Conservation (phyloP, 2,329 filamentous ascomycete genomes). For the Sporothrix mexicana region DNA sequence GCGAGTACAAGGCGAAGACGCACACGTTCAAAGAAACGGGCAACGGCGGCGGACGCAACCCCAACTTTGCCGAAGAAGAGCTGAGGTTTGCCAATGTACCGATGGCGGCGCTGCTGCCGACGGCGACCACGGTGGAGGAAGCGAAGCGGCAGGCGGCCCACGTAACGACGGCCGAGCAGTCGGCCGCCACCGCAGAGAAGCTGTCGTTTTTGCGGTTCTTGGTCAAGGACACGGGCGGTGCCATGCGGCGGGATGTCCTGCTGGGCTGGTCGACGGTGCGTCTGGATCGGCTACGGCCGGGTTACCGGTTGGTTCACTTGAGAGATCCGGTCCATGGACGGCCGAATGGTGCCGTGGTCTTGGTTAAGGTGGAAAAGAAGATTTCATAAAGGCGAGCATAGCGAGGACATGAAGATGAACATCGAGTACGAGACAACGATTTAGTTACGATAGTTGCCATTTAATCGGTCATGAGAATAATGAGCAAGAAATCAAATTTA, state of each 20-base stretch:
- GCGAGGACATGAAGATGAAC: not conserved
- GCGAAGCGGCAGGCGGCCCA: constrained; percentile 44
- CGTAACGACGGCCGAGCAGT: constrained; percentile 43
- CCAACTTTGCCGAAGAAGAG: constrained; percentile 66
- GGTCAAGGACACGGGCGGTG: constrained; percentile 77
- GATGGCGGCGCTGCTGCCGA: constrained; percentile 43
- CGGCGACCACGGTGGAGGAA: constrained; percentile 59
- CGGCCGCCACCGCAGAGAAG: constrained; percentile 67
- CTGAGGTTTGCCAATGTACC: constrained; percentile 62
- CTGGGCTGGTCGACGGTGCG: constrained; percentile 89
- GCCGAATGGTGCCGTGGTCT: constrained; percentile 68
- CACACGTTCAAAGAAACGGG: constrained; percentile 38
- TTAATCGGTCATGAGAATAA: too few relatives aligned
- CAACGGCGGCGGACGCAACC: constrained; percentile 59
- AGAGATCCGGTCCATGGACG: constrained; percentile 68
- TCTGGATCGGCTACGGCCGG: constrained; percentile 76
- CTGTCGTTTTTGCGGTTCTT: constrained; percentile 81
- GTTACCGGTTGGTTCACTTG: constrained; percentile 79
- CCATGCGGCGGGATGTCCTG: constrained; percentile 73
- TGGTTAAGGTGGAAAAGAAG: constrained; percentile 75
- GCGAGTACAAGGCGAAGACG: constrained; percentile 60
- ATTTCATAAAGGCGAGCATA: constrained; percentile 38
- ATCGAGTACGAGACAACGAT: not conserved
- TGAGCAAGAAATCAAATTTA: not conserved
- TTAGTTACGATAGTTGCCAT: not conserved